Evolutionary conservation across 2,329 filamentous ascomycete species (phyloP), one percentile per base, ranked within the genome.

Genomic region (Fusarium tupiense): DNA sequence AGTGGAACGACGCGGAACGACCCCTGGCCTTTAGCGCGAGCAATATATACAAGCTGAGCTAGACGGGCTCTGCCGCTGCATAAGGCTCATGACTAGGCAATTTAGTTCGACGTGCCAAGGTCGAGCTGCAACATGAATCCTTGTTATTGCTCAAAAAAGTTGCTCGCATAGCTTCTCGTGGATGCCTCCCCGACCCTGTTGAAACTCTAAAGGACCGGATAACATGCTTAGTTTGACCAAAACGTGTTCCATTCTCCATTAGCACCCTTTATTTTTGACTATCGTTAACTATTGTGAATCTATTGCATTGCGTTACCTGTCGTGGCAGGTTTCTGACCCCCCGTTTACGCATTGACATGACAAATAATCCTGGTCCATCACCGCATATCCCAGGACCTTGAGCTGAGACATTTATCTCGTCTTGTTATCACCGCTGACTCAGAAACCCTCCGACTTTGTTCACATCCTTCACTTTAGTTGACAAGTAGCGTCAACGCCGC

Each of bases 401-500:
- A 37, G 41, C 16, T 56, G 49, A 56, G 59, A 43, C 59, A 61
- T 41, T 56, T 57, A 41, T 43, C 38, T 43, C 14, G n/a, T 26
- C 49, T 31, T 49, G 6, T 58, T 50, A 29, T 58, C 52, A 41
- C 52, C 59, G 29, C 64, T 58, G 31, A 64, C 37, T 54, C 49
- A 49, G 35, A 44, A 50, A 40, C 61, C 50, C 53, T 64, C 43
- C 54, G 33, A 50, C 10, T 53, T n/a, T 46, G 11, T 35, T 22
- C 19, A 61, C 24, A 57, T 26, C 37, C n/a, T 20, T 56, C 22
- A 22, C 29, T 54, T 29, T 29, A 52, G 31, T 49, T 54, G 47
- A 61, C n/a, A 22, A n/a, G 24, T 68, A 61, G 65, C 33, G 46
- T 16, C 61, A 41, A 47, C 40, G 40, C 16, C 54, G 61, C 68